A percentile compares a stretch with the other conserved stretches of the same genome.
phyloP scores from a whole-genome alignment of 352 stramenopile genomes.

The Pythium scleroteichum region DNA sequence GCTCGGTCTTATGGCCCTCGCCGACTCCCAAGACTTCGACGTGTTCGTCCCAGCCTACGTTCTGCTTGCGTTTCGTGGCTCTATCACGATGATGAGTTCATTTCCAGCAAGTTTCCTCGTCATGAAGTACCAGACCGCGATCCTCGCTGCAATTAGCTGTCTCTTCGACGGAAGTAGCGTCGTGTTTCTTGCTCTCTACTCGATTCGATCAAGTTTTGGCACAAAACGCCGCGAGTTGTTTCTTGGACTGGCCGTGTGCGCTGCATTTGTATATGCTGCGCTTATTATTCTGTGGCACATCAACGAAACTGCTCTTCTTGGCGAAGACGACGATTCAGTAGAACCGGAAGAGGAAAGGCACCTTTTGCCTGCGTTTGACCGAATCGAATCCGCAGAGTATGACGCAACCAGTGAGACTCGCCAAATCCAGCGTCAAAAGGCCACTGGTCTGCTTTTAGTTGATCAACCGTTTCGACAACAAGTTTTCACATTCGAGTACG shows the following conservation, averaged over 20 bases:
- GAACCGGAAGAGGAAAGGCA: constrained; percentile 31
- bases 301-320: constrained; percentile 57
- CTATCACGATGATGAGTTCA: constrained; percentile 54
- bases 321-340: constrained; percentile 24
- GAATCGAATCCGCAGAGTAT: constrained; percentile 31
- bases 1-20: constrained; percentile 66
- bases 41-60: constrained; percentile 50
- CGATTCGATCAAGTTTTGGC: constrained; percentile 31
- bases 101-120: constrained; percentile 47
- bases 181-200: constrained; percentile 42
- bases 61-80: constrained; percentile 38
- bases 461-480: constrained; percentile 64
- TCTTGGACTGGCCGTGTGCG: constrained; percentile 42
- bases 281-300: constrained; percentile 76
- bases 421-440: constrained; percentile 5
- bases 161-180: constrained; percentile 47
- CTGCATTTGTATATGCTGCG: constrained; percentile 49
- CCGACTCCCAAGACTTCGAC: constrained; percentile 58
- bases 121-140: constrained; percentile 39
- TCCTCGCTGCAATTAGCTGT: constrained; percentile 51
- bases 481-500: constrained; percentile 79
- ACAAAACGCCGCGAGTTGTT: constrained; percentile 34
- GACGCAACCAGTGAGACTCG: constrained; percentile 18
- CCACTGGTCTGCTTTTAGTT: constrained; percentile 43
- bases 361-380: constrained; percentile 32